These are phyloP conservation scores for Thalia dealbata DNA, from an alignment of 176 grass and related monocot genomes.

Conservation along the genomic window DNA sequence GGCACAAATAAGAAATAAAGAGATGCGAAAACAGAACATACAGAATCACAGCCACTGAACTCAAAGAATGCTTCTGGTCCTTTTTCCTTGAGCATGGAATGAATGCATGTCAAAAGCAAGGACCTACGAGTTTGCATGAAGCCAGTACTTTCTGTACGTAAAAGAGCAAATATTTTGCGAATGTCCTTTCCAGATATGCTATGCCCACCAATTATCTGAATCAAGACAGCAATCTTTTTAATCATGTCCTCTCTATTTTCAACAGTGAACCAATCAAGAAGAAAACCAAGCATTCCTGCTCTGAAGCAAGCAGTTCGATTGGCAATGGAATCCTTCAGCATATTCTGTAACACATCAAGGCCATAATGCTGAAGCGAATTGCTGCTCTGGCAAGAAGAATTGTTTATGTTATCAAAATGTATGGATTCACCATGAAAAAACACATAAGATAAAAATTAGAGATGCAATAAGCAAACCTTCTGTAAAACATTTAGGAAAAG, in stretches of 20 bases:
- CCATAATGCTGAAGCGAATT: conserved; percentile 77
- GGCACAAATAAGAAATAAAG: background rate
- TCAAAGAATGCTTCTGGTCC: conserved; percentile 97
- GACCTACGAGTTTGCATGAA: conserved; percentile 60
- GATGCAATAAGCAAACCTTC: conserved; percentile 40
- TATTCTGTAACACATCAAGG: conserved; percentile 59
- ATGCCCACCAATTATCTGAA: conserved; percentile 95
- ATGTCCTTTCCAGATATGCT: conserved; percentile 97
- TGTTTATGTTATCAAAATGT: conserved; percentile 26
- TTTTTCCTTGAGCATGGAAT: conserved; percentile 93
- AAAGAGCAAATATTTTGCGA: conserved; percentile 79
- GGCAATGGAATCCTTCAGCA: conserved; percentile 80
- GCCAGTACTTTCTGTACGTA: conserved; percentile 58
- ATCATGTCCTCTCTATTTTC: conserved; percentile 62
- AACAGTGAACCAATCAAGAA: conserved; percentile 93
- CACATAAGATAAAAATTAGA: conserved; percentile 9
- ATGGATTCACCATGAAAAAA: background rate
- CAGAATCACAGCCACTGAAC: conserved; percentile 74
- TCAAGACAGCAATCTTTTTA: conserved; percentile 62
- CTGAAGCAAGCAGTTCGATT: conserved; percentile 92
- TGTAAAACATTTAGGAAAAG: conserved; percentile 74
- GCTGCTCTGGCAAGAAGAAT: conserved; percentile 78
- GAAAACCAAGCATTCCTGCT: conserved; percentile 77
- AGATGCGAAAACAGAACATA: conserved; percentile 27
- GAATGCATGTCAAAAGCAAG: conserved; percentile 79